phyloP scores from a whole-genome alignment of 345 rosid genomes.

The Noccaea bulbosa region DNA sequence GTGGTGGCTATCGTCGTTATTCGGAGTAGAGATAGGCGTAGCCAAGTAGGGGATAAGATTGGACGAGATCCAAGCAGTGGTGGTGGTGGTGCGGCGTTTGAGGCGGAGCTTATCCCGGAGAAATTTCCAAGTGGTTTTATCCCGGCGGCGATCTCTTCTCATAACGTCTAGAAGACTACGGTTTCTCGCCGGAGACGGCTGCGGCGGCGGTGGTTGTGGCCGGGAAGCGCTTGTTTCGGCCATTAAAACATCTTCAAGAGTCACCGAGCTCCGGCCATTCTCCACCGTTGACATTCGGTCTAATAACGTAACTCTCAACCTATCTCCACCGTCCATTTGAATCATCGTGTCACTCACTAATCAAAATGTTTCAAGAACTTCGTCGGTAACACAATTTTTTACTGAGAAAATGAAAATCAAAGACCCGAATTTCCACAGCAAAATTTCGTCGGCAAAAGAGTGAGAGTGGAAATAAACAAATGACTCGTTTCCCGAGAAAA shows the following conservation, averaged over 20 bases:
- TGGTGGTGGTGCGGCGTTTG: slow-evolving; percentile 63
- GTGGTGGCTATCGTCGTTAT: neutral
- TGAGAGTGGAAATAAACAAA: neutral
- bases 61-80: slow-evolving; percentile 64
- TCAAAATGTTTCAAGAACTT: neutral
- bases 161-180: slow-evolving; percentile 60
- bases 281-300: slow-evolving; percentile 31
- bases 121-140: slow-evolving; percentile 66
- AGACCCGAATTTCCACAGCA: neutral
- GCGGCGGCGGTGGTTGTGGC: neutral
- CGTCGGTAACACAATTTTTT: neutral
- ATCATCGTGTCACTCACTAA: slow-evolving; percentile 1
- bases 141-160: slow-evolving; percentile 51
- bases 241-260: slow-evolving; percentile 24
- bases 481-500: neutral
- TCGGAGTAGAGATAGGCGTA: slow-evolving; percentile 14
- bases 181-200: slow-evolving; percentile 19
- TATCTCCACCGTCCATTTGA: slow-evolving; percentile 39
- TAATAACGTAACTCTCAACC: slow-evolving; percentile 28
- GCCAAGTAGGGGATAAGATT: slow-evolving; percentile 56
- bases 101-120: slow-evolving; percentile 68
- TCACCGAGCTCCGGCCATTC: slow-evolving; percentile 30
- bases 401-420: neutral
- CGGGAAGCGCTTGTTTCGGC: slow-evolving; percentile 7
- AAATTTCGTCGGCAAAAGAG: slow-evolving; percentile 16